These are phyloP conservation scores for Candida oleophila DNA, from an alignment of 805 yeast species.

Conservation along the genomic window DNA sequence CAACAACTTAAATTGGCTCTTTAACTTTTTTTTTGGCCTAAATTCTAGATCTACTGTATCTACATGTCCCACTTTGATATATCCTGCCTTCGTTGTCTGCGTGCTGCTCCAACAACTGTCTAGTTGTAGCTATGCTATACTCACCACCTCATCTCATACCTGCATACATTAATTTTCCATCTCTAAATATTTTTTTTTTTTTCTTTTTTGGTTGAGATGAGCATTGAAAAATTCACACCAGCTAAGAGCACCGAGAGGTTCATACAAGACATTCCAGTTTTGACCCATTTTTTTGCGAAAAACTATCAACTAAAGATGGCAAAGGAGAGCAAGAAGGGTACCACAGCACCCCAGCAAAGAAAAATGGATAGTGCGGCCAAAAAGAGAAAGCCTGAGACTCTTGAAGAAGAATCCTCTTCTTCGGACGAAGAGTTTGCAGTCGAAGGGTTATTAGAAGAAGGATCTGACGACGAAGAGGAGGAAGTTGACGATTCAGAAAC, in stretches of 20 bases:
- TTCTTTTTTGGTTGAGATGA: neutral
- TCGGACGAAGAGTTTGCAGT: constrained; percentile 33
- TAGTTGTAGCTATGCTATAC: too few relatives aligned
- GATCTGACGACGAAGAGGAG: constrained; percentile 33
- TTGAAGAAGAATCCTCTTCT: neutral
- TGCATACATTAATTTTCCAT: neutral
- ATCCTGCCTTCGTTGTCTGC: too few relatives aligned
- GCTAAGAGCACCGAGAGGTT: too few relatives aligned
- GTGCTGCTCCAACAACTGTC: too few relatives aligned
- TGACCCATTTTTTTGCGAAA: neutral
- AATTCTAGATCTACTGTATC: too few relatives aligned
- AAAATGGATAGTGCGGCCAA: neutral
- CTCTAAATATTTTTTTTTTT: neutral
- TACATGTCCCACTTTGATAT: too few relatives aligned
- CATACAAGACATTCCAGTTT: neutral
- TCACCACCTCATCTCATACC: neutral
- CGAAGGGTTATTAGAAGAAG: constrained; percentile 43
- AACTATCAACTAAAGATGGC: neutral
- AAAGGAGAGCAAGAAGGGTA: neutral
- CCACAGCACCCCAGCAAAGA: neutral
- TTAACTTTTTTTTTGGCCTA: too few relatives aligned
- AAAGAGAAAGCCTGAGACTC: constrained; percentile 4
- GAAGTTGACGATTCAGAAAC: constrained; percentile 13
- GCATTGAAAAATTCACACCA: neutral
- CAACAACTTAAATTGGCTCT: too few relatives aligned